Percentiles rank a stretch among this genome's conserved stretches.
Evolutionary conservation across 208 protist genomes (phyloP).

Genomic region (Crithidia acanthocephali): DNA sequence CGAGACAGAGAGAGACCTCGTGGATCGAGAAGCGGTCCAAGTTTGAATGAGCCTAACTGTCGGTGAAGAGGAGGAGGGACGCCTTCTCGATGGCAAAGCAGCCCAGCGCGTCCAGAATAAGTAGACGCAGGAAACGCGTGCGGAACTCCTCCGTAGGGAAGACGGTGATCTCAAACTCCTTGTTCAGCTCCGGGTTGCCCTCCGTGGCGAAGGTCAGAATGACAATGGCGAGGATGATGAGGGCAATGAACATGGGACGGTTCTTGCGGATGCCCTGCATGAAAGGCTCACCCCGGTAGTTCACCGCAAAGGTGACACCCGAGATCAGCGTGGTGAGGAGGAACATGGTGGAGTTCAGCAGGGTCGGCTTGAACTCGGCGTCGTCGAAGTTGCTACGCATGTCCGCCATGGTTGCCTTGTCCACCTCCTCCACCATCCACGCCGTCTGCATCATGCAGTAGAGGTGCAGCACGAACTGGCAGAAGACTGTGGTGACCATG

Average conservation of each 20-base stretch:
- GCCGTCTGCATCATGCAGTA: conserved; percentile 90
- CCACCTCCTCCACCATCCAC: conserved; percentile 75
- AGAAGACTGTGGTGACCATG: conserved; percentile 94
- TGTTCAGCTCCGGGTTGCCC: conserved; percentile 76
- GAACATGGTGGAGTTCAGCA: conserved; percentile 98
- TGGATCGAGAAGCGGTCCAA: too few relatives aligned
- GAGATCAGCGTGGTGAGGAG: conserved; percentile 95
- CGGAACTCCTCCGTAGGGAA: conserved; percentile 86
- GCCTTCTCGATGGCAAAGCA: conserved; percentile 81
- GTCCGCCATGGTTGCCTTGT: conserved; percentile 52
- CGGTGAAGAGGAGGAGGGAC: conserved; percentile 78
- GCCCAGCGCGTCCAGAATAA: conserved; percentile 74
- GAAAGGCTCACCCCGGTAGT: conserved; percentile 97
- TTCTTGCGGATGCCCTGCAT: conserved; percentile 95
- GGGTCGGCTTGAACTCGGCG: conserved; percentile 94
- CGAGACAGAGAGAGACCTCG: too few relatives aligned
- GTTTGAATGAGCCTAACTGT: conserved; percentile 36
- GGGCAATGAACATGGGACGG: conserved; percentile 88
- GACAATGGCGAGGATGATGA: conserved; percentile 73
- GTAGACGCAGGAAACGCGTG: conserved; percentile 67
- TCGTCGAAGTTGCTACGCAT: conserved; percentile 74
- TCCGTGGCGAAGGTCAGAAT: conserved; percentile 86
- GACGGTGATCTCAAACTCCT: conserved; percentile 88
- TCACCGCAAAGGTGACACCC: conserved; percentile 97
- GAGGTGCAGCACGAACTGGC: conserved; percentile 97